Base-by-base conservation (phyloP, 495 filamentous ascomycete species). In the Parathielavia hyrcaniae region DNA sequence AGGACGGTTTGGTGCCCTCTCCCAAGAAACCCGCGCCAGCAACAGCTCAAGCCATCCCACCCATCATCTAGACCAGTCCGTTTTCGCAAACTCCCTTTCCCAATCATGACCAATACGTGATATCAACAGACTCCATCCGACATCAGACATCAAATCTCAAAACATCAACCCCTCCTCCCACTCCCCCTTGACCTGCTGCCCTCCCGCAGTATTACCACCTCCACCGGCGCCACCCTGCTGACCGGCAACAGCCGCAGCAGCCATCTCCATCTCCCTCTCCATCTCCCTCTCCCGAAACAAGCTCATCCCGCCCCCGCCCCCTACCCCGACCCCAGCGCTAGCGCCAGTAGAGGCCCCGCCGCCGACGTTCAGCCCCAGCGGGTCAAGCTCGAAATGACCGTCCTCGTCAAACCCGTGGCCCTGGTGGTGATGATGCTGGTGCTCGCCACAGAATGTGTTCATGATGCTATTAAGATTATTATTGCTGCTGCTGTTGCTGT, bases 131-230 rank as follows among this genome's bases (percentile, higher is more conserved):
- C 22, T 8, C 13, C 23, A 23, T 16, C 35, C 23, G 11, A 9
- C 41, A 23, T 46, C 2, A 7, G 8, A 48, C n/a, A 14, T 2
- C 1, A n/a, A 11, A 22, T 8, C 9, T 13, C 23, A 36, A 6
- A 58, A 49, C 23, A 39, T 38, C 55, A 32, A 55, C 20, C 59
- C 59, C 5, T 52, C 26, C 13, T 67, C 70, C 69, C 68, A 71
- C 60, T 77, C 74, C 30, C 59, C 66, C 59, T 77, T 75, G 26
- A 77, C 63, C 45, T 1, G 16, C 5, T 1, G 10, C 17, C 20
- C 39, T 16, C 32, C 6, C 23, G 23, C 51, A 44, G n/a, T 34
- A 44, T 4, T 36, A 38, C 50, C 50, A 30, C 10, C n/a, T 11
- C 49, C 20, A 44, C 26, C 41, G 2, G 22, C 36, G 22, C 40